A percentile compares a stretch with the other conserved stretches of the same genome.
Conservation (phyloP, 1,139 yeast genomes). For the Candida tetrigidarum region DNA sequence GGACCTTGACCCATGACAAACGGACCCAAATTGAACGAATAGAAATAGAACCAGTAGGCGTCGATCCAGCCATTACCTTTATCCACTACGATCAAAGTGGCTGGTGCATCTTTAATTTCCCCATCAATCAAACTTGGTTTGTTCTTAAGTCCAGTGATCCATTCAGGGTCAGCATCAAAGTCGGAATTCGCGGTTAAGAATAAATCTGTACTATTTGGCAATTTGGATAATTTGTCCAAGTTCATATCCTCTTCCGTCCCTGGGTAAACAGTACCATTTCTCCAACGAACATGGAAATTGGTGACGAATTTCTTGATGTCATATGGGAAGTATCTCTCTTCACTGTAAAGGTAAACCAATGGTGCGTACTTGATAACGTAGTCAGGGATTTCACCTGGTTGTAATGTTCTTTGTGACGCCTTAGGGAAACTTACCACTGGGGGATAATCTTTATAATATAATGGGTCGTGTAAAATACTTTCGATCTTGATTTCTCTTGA, state of each 20-base stretch:
- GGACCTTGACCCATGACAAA: constrained; percentile 98
- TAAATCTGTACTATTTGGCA: constrained; percentile 31
- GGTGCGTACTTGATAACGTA: constrained; percentile 80
- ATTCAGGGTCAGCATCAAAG: constrained; percentile 75
- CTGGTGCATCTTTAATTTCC: constrained; percentile 74
- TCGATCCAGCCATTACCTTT: constrained; percentile 94
- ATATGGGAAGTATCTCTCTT: constrained; percentile 85
- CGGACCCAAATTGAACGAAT: constrained; percentile 93
- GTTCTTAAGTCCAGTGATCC: constrained; percentile 79
- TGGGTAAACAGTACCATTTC: constrained; percentile 50
- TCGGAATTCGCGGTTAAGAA: constrained; percentile 72
- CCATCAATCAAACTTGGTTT: constrained; percentile 77
- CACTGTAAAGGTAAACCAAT: constrained; percentile 82
- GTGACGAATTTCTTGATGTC: constrained; percentile 72
- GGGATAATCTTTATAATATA: constrained; percentile 35
- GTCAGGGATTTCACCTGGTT: constrained; percentile 69
- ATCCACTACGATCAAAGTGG: constrained; percentile 80
- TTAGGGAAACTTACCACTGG: constrained; percentile 40
- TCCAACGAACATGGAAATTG: constrained; percentile 56
- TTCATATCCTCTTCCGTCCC: constrained; percentile 40
- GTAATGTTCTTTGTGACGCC: constrained; percentile 35
- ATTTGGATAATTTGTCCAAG: constrained; percentile 41
- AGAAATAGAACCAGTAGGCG: constrained; percentile 95
- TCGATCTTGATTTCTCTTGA: constrained; percentile 17
- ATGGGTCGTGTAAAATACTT: constrained; percentile 24